These are phyloP conservation scores for Cladosporium sp. DNA, from an alignment of 2,329 filamentous ascomycete species.

Conservation along the genomic window DNA sequence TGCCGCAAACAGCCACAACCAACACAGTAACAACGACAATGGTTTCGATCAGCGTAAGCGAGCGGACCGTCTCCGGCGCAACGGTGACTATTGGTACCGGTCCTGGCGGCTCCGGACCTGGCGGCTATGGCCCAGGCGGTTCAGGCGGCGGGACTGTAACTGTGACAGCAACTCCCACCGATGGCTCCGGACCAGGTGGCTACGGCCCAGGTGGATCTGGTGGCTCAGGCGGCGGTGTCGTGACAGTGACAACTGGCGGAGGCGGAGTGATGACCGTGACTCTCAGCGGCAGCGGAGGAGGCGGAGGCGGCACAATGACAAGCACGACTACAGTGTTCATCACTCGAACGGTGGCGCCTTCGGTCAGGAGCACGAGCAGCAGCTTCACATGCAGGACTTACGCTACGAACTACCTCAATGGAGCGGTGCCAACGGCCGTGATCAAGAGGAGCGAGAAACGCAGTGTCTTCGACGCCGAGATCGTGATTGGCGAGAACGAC, in stretches of 20 bases:
- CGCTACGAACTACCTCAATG: constrained; percentile 27
- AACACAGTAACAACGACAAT: constrained; percentile 18
- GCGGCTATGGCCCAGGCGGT: not conserved
- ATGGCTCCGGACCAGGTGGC: not conserved
- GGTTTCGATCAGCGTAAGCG: constrained; percentile 15
- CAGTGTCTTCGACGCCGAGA: constrained; percentile 21
- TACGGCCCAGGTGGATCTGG: not conserved
- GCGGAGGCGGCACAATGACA: constrained; percentile 6
- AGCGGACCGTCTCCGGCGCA: constrained; percentile 9
- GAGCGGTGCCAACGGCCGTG: constrained; percentile 12
- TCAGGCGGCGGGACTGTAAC: constrained; percentile 15
- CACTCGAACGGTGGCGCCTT: constrained; percentile 10
- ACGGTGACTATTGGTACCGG: constrained; percentile 14
- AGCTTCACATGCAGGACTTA: constrained; percentile 26
- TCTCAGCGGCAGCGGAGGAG: constrained; percentile 12
- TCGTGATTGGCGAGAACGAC: constrained; percentile 5
- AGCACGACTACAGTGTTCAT: constrained; percentile 16
- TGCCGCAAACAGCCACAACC: constrained; percentile 7
- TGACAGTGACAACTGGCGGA: constrained; percentile 16
- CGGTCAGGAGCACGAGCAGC: constrained; percentile 13
- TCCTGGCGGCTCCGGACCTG: not conserved
- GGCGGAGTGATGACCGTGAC: constrained; percentile 22
- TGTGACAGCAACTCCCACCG: constrained; percentile 14
- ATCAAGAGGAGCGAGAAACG: constrained; percentile 14
- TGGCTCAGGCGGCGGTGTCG: not conserved